A percentile compares a stretch with the other conserved stretches of the same genome.
These are phyloP conservation scores for Cydonia oblonga DNA, from an alignment of 331 rosid genomes.

Conservation along the genomic window DNA sequence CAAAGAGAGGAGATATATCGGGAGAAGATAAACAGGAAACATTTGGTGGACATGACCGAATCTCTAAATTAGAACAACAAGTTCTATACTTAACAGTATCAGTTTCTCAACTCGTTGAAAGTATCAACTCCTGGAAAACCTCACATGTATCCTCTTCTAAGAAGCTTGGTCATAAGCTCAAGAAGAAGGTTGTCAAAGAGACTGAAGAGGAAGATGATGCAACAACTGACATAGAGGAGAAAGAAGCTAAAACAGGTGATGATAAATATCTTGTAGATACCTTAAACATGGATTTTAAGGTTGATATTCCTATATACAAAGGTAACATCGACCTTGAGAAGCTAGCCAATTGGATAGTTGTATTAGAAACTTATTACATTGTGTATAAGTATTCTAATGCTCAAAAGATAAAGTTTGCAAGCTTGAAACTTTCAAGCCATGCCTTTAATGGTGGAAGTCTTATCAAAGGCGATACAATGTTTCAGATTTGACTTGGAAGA, in stretches of 20 bases:
- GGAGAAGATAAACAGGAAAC: too few species aligned
- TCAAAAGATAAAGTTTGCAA: background rate
- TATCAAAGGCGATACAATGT: background rate
- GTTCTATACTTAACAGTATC: background rate
- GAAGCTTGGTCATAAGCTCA: background rate
- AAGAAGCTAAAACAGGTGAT: background rate
- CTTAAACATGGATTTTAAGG: background rate
- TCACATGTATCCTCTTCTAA: background rate
- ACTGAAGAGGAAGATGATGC: background rate
- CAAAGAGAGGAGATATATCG: background rate
- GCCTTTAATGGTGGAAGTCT: background rate
- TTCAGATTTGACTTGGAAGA: background rate
- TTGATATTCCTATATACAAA: background rate
- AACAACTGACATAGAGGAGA: too few species aligned
- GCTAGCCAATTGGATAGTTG: background rate
- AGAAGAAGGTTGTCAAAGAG: background rate
- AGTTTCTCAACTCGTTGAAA: background rate
- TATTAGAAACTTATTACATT: background rate
- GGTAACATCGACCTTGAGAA: background rate
- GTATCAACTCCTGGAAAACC: background rate
- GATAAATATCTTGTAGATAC: background rate
- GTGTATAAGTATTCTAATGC: background rate
- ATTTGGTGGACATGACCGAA: background rate
- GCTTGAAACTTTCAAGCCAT: background rate
- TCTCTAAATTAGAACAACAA: background rate